Base-by-base conservation (phyloP, 768 basidiomycete species). In the Hericium rajendrae region DNA sequence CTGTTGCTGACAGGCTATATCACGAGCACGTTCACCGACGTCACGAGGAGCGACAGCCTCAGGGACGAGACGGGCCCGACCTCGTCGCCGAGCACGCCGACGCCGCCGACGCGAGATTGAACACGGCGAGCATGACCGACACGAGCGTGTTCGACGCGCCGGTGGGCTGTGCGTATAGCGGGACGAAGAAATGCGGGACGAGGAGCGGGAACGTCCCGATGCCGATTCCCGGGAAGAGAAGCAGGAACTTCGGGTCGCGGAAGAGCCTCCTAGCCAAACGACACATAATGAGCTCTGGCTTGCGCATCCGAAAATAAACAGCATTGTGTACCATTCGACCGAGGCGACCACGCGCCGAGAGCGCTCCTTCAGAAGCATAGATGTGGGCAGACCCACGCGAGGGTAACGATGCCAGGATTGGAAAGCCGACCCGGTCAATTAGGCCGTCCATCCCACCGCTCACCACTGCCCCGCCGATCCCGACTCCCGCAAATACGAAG, bases 21-120 rank as follows among this genome's bases (percentile, higher is more conserved):
- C 20, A 64, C 65, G 15, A 70, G 60, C 62, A 67, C 64, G 58
- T 69, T 71, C 28, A 67, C 6, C 15, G 68, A 65, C 54, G 60
- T 66, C 57, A 71, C 53, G 13, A 69, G 26, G 41, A 72, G 62
- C 16, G 67, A 62, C 11, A 68, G 51, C 26, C 56, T 60, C 4
- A 72, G 63, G 48, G 66, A 64, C 49, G 58, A 67, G 32, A 71
- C 53, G 22, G 70, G 70, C 1, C 71, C 68, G 41, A 70, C 60
- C 37, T 57, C 48, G 40, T 72, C 71, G 38, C 63, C 61, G 16
- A 70, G 57, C 20, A 62, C 60, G 16, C 68, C 69, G 53, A 65
- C 63, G 28, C 62, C 65, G 69, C 69, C 22, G 70, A 72, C 22
- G 71, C 60, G 43, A 71, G 60, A 53, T 70, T 70, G 62, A 70